Conservation (phyloP, 108 stramenopile species). For the Mediolabrus comicus region DNA sequence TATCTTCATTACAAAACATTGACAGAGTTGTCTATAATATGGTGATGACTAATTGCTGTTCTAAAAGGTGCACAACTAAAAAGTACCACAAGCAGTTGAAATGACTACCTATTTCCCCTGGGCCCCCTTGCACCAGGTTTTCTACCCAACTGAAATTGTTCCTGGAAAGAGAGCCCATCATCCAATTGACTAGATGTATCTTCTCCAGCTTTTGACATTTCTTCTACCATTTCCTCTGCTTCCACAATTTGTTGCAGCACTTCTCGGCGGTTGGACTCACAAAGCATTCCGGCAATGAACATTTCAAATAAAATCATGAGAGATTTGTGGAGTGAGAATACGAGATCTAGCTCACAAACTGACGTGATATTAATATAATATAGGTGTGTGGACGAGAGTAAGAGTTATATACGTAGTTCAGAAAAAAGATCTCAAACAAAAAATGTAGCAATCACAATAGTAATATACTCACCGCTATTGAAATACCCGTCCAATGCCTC, state of each 20-base stretch:
- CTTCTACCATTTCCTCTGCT: slow-evolving; percentile 84
- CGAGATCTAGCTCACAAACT: slow-evolving; percentile 97
- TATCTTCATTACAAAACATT: background rate
- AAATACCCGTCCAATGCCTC: slow-evolving; percentile 97
- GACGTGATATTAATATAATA: background rate
- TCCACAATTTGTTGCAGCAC: slow-evolving; percentile 84
- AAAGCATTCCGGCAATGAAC: slow-evolving; percentile 92
- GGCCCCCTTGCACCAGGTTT: slow-evolving; percentile 76
- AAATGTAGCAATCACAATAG: background rate
- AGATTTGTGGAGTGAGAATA: slow-evolving; percentile 97
- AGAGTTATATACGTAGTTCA: background rate
- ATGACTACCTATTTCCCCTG: slow-evolving; percentile 40
- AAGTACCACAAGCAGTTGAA: background rate
- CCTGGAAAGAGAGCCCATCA: slow-evolving; percentile 84
- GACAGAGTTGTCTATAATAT: background rate
- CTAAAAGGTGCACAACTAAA: no score
- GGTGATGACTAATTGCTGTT: no score
- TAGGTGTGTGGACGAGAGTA: background rate
- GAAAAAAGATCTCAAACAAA: background rate
- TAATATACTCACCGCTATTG: slow-evolving; percentile 69
- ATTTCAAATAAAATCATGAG: slow-evolving; percentile 91
- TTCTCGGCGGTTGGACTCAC: slow-evolving; percentile 82
- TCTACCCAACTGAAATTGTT: slow-evolving; percentile 86
- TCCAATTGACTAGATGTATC: slow-evolving; percentile 85
- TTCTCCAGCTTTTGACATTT: slow-evolving; percentile 87